Conservation (phyloP, 129 eudicot genomes). For the Ambrosia artemisiifolia region DNA sequence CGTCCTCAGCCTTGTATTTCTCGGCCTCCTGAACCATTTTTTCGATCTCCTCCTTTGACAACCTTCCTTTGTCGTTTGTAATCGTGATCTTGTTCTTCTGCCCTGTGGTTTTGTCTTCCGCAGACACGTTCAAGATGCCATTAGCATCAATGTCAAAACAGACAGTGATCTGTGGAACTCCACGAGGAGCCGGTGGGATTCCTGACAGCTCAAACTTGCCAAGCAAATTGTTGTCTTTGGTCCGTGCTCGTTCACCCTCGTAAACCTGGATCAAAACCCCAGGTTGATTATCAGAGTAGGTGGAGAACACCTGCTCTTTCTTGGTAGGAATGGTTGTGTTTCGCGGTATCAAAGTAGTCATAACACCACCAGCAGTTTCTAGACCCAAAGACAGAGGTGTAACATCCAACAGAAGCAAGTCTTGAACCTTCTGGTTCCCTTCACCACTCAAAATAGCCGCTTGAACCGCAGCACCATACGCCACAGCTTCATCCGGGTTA, state of each 20-base stretch:
- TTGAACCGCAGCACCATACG: conserved; percentile 80
- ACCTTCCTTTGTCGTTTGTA: conserved; percentile 74
- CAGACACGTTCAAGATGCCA: conserved; percentile 75
- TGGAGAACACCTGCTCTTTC: conserved; percentile 80
- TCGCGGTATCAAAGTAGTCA: conserved; percentile 66
- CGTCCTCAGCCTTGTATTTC: conserved; percentile 78
- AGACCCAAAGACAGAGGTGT: conserved; percentile 72
- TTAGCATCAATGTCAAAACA: conserved; percentile 77
- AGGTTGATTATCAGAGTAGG: conserved; percentile 75
- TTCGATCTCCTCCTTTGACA: conserved; percentile 75
- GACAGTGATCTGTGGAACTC: conserved; percentile 75
- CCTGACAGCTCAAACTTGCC: conserved; percentile 79
- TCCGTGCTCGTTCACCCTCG: conserved; percentile 72
- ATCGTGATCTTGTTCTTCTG: conserved; percentile 84
- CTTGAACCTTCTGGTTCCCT: conserved; percentile 79
- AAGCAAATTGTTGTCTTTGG: conserved; percentile 63
- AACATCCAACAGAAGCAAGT: conserved; percentile 66
- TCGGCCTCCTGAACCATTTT: conserved; percentile 82
- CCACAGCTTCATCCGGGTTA: conserved; percentile 89
- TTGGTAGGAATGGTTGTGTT: conserved; percentile 90
- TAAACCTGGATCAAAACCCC: conserved; percentile 77
- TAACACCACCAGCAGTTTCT: conserved; percentile 80
- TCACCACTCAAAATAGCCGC: conserved; percentile 77
- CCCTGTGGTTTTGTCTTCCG: conserved; percentile 77
- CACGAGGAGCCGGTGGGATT: conserved; percentile 79